These are phyloP conservation scores for Eutrema salsugineum DNA, from an alignment of 441 rosid genomes.

Conservation along the genomic window DNA sequence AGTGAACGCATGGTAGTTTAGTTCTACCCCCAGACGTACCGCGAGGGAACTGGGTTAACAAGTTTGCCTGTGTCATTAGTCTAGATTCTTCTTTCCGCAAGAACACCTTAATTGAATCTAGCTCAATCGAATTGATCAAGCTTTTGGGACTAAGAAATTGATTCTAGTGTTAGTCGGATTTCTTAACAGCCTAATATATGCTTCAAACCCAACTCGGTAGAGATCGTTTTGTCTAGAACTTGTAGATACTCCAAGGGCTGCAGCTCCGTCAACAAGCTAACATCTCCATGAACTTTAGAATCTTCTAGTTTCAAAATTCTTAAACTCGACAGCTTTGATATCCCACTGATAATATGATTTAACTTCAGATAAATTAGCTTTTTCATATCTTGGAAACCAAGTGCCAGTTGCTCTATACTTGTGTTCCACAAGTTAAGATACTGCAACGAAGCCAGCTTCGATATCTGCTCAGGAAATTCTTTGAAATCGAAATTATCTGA, in stretches of 20 bases:
- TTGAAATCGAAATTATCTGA: not conserved
- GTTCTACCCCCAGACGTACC: no score
- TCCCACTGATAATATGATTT: not conserved
- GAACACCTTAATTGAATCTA: no score
- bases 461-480: constrained; percentile 10
- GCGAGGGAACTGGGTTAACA: no score
- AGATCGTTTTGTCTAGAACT: not conserved
- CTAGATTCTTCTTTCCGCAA: no score
- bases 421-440: constrained; percentile 11
- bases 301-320: not conserved
- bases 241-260: not conserved
- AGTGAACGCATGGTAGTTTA: no score
- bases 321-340: constrained; percentile 20
- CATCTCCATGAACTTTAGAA: not conserved
- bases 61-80: no score
- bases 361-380: constrained; percentile 28
- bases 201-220: not conserved
- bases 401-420: constrained; percentile 7
- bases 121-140: no score
- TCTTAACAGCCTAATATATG: not conserved
- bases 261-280: not conserved
- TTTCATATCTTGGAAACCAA: constrained; percentile 22
- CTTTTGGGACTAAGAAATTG: no score
- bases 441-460: not conserved
- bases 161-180: no score